A percentile compares a stretch with the other conserved stretches of the same genome.
Conservation (phyloP, 164 flowering plant species). For the Hamamelis virginiana region DNA sequence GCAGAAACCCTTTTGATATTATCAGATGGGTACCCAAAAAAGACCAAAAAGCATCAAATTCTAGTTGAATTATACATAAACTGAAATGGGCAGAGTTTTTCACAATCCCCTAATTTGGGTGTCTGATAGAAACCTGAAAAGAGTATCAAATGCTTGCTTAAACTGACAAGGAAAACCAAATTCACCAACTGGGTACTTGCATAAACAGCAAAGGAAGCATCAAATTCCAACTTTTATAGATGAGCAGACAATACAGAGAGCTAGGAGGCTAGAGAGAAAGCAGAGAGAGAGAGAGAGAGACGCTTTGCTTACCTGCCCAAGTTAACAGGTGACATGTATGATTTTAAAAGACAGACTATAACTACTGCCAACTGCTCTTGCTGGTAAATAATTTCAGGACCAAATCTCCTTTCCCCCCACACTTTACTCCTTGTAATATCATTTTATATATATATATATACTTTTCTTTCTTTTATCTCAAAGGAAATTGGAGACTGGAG, state of each 20-base stretch:
- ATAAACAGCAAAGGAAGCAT: slow-evolving; percentile 43
- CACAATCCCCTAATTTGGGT: slow-evolving; percentile 28
- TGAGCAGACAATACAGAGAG: slow-evolving; percentile 17
- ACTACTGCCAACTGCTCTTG: slow-evolving; percentile 80
- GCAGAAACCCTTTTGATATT: slow-evolving; percentile 35
- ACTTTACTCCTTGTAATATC: slow-evolving; percentile 30
- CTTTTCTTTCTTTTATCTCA: background rate
- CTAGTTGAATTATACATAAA: slow-evolving; percentile 31
- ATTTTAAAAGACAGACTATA: slow-evolving; percentile 55
- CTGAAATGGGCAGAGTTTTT: slow-evolving; percentile 24
- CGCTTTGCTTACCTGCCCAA: slow-evolving; percentile 56
- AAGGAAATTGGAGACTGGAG: slow-evolving; percentile 24
- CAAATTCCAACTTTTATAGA: slow-evolving; percentile 39
- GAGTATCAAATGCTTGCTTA: slow-evolving; percentile 54
- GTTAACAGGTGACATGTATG: slow-evolving; percentile 44
- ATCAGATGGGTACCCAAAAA: slow-evolving; percentile 32
- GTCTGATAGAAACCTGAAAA: slow-evolving; percentile 20
- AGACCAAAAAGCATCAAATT: slow-evolving; percentile 43
- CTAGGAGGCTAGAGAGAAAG: slow-evolving; percentile 20
- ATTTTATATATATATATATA: background rate
- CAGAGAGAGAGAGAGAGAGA: slow-evolving; percentile 20
- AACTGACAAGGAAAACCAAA: slow-evolving; percentile 29
- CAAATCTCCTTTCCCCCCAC: slow-evolving; percentile 30
- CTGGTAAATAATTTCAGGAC: slow-evolving; percentile 55
- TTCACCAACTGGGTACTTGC: slow-evolving; percentile 50